Evolutionary conservation across 495 filamentous ascomycete species (phyloP).

Genomic region (Penicillium ucsense): DNA sequence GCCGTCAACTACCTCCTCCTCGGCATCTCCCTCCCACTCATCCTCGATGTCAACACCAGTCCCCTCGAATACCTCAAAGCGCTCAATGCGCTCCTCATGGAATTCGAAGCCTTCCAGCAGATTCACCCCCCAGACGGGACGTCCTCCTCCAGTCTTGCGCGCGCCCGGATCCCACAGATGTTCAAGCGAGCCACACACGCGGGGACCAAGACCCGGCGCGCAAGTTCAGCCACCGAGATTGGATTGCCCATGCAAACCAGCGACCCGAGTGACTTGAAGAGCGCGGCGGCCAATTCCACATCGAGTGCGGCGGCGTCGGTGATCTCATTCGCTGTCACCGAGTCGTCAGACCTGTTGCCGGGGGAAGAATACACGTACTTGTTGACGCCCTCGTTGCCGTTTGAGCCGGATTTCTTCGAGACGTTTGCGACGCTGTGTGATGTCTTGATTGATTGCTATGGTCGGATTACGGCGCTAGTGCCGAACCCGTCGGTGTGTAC

Average conservation of each 20-base stretch:
- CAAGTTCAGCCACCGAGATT: conserved; percentile 60
- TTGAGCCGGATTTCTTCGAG: conserved; percentile 95
- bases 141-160: conserved; percentile 58
- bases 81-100: conserved; percentile 73
- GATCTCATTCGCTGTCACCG: conserved; percentile 39
- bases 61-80: conserved; percentile 78
- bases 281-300: conserved; percentile 30
- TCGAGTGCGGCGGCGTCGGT: conserved; percentile 27
- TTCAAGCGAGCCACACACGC: conserved; percentile 63
- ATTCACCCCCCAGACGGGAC: conserved; percentile 69
- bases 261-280: conserved; percentile 42
- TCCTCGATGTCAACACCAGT: conserved; percentile 75
- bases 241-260: conserved; percentile 49
- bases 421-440: conserved; percentile 97
- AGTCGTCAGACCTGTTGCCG: conserved; percentile 45
- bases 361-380: conserved; percentile 83
- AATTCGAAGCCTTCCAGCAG: conserved; percentile 89
- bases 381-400: conserved; percentile 83
- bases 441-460: conserved; percentile 87
- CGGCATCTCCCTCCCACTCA: conserved; percentile 78
- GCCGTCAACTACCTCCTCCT: conserved; percentile 91
- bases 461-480: conserved; percentile 62
- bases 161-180: conserved; percentile 78
- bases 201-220: conserved; percentile 57
- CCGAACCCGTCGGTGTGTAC: conserved; percentile 54